These are phyloP conservation scores for Sanghuangporus baumii DNA, from an alignment of 1,284 basidiomycete genomes.

Conservation along the genomic window DNA sequence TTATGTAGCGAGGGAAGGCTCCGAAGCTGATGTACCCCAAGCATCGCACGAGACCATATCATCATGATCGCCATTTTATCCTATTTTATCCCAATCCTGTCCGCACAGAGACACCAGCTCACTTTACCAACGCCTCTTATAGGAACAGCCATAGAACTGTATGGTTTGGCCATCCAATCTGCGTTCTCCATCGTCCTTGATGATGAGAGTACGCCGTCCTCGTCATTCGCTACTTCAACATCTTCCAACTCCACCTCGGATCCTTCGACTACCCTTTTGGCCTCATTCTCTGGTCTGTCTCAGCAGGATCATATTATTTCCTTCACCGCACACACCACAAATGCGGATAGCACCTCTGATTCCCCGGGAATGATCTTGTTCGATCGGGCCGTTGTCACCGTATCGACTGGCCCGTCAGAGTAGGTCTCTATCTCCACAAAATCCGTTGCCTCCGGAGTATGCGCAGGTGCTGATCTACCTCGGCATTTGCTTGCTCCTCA, in stretches of 20 bases:
- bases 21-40: constrained; percentile 3
- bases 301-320: constrained; percentile 26
- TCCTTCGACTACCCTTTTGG: constrained; percentile 25
- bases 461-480: constrained; percentile 1
- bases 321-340: constrained; percentile 25
- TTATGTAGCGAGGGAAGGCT: background rate
- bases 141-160: constrained; percentile 47
- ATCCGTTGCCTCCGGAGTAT: constrained; percentile 9
- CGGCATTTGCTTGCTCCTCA: constrained; percentile 25
- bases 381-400: constrained; percentile 24
- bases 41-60: constrained; percentile 7
- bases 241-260: constrained; percentile 10
- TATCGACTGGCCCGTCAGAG: constrained; percentile 13
- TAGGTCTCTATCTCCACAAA: constrained; percentile 8
- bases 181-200: constrained; percentile 18
- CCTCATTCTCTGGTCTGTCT: constrained; percentile 26
- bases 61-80: constrained; percentile 13
- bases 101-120: background rate
- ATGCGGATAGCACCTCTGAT: constrained; percentile 12
- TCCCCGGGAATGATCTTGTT: constrained; percentile 21
- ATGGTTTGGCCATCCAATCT: constrained; percentile 32
- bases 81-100: background rate
- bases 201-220: constrained; percentile 13
- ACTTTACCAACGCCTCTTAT: background rate
- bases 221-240: background rate